phyloP scores from a whole-genome alignment of 1,284 basidiomycete genomes.

The Waitea zeae region DNA sequence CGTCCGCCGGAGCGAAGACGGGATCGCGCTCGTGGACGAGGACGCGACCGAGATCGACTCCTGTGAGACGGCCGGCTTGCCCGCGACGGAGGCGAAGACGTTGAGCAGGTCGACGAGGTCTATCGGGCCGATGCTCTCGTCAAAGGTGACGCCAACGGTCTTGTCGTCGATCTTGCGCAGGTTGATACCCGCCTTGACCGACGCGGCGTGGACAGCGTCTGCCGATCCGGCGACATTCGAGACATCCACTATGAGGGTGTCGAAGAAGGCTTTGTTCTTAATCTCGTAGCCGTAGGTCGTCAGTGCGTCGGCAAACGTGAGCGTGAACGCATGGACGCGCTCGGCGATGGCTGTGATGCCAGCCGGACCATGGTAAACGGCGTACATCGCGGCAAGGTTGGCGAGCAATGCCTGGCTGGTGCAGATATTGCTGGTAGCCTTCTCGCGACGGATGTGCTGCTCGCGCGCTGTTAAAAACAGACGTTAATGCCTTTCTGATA shows the following conservation, averaged over 20 bases:
- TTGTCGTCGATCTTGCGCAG: conserved; percentile 66
- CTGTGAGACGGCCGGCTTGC: conserved; percentile 21
- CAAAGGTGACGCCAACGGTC: conserved; percentile 79
- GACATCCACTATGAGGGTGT: conserved; percentile 83
- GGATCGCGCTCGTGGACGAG: conserved; percentile 33
- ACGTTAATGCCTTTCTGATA: conserved; percentile 4
- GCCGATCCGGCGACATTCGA: conserved; percentile 39
- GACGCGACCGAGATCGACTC: conserved; percentile 21
- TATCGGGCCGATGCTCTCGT: conserved; percentile 72
- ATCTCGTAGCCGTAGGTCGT: conserved; percentile 58
- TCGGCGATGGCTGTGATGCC: conserved; percentile 78
- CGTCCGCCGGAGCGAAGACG: conserved; percentile 45
- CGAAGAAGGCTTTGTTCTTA: conserved; percentile 67
- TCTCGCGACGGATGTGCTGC: conserved; percentile 92
- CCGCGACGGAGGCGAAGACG: conserved; percentile 55
- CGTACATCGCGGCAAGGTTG: conserved; percentile 96
- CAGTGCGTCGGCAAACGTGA: conserved; percentile 57
- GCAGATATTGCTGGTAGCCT: conserved; percentile 90
- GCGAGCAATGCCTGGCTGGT: conserved; percentile 88
- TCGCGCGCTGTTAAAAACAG: conserved; percentile 52
- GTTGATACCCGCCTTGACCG: conserved; percentile 64
- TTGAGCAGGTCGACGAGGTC: conserved; percentile 71
- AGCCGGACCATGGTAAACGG: conserved; percentile 88
- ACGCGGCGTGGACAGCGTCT: conserved; percentile 52
- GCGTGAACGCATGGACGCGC: conserved; percentile 83